Evolutionary conservation across 2,329 filamentous ascomycete genomes (phyloP).

Genomic region (Apiospora hydei): DNA sequence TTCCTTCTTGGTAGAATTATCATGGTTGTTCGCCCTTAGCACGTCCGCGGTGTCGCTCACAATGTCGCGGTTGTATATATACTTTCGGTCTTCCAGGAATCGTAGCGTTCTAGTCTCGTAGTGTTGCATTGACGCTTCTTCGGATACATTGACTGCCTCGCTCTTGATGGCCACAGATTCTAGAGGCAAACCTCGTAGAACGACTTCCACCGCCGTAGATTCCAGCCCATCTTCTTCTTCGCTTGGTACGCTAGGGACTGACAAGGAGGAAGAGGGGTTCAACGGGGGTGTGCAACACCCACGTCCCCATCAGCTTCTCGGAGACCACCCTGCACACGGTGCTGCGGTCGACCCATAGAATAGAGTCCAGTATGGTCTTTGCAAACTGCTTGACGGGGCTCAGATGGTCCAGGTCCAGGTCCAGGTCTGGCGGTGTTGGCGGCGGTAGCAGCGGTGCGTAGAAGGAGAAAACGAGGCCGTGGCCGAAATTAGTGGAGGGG

Average conservation of each 20-base stretch:
- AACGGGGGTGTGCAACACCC: not conserved
- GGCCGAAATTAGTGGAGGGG: not conserved
- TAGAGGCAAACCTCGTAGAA: not conserved
- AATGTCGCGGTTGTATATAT: not conserved
- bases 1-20: not conserved
- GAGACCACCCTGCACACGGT: not conserved
- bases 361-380: not conserved
- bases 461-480: conserved; percentile 19
- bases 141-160: not conserved
- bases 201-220: not conserved
- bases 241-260: not conserved
- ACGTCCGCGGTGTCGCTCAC: not conserved
- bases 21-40: not conserved
- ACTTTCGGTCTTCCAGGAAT: not conserved
- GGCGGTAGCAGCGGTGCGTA: not conserved
- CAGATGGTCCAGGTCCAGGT: too few species aligned
- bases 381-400: not conserved
- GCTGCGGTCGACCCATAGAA: not conserved
- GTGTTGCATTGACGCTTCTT: not conserved
- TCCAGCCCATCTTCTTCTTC: not conserved
- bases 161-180: not conserved
- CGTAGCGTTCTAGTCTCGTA: not conserved
- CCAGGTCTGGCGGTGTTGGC: not conserved
- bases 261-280: not conserved
- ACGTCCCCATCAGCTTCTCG: not conserved